Conservation (phyloP, 177 flowering plant genomes). For the Tripterygium wilfordii region DNA sequence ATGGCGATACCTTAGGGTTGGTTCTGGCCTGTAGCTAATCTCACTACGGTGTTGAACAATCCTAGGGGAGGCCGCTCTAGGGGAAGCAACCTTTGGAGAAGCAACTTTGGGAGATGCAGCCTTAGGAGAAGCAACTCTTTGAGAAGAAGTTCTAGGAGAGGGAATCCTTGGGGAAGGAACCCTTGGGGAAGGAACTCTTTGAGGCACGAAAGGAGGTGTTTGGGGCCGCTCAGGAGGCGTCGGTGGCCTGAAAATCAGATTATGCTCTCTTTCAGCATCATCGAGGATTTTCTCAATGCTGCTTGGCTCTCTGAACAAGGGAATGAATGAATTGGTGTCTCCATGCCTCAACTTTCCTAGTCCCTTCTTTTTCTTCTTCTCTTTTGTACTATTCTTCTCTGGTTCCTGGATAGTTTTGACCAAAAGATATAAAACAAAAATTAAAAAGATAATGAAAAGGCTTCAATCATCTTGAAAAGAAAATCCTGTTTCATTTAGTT, state of each 20-base stretch:
- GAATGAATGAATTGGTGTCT: conserved; percentile 66
- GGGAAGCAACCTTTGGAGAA: conserved; percentile 32
- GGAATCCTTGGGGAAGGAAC: conserved; percentile 17
- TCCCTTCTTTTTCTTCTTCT: conserved; percentile 70
- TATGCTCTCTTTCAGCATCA: conserved; percentile 73
- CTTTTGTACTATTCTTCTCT: conserved; percentile 51
- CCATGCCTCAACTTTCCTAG: conserved; percentile 54
- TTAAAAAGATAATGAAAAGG: too few relatives aligned
- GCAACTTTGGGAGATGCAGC: conserved; percentile 19
- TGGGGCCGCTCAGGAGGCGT: conserved; percentile 33
- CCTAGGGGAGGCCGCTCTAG: conserved; percentile 20
- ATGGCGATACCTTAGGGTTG: conserved; percentile 39
- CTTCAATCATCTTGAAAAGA: conserved; percentile 1
- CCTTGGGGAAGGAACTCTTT: conserved; percentile 23
- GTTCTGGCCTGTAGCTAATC: conserved; percentile 32
- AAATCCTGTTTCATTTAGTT: background rate
- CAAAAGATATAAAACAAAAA: too few relatives aligned
- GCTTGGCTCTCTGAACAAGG: conserved; percentile 80
- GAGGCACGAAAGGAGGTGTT: conserved; percentile 25
- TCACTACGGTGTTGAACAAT: conserved; percentile 17
- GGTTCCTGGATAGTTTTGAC: too few relatives aligned
- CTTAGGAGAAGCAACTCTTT: conserved; percentile 23
- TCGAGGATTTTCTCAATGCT: conserved; percentile 91
- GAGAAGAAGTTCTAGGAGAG: conserved; percentile 26
- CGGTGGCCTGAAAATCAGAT: conserved; percentile 32